Evolutionary conservation across 2,329 filamentous ascomycete species (phyloP), one percentile per base, ranked within the genome.

Genomic region (Colletotrichum nymphaeae): DNA sequence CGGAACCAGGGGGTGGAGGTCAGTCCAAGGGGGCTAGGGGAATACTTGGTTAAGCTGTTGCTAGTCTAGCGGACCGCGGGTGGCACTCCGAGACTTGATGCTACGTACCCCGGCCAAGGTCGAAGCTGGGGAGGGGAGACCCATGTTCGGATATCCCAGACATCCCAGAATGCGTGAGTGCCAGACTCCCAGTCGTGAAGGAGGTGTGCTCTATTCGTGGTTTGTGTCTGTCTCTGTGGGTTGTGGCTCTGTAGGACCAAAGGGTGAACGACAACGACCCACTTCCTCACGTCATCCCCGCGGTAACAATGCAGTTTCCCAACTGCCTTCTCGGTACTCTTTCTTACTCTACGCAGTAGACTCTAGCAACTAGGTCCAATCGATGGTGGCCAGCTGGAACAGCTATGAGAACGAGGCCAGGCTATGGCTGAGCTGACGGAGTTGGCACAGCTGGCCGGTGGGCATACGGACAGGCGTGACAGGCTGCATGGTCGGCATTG

Each of bases 21-120:
- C 42, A 22, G 42, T 35, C 24, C 32, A 26, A 19, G 22, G 37
- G 24, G 30, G 62, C 62, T 55, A 37, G 16, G 30, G 62, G 14
- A 46, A 7, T 28, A 53, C 60, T 22, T 30, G 37, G 57, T 59
- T 59, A 22, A 19, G 26, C 37, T 55, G 53, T 24, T 56, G 30
- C 63, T 65, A 56, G 52, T 57, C 55, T 64, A 55, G 62, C 62
- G 71, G 67, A 66, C 46, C 59, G 49, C 71, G 71, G 67, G 71
- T 73, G 67, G 71, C 67, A 65, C 71, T 58, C 67, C 71, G 67
- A 73, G 71, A 71, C 71, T 22, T 49, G 66, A 35, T 42, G 49
- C 26, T 69, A 57, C 58, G 55, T 53, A 63, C 30, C 32, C 32
- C 57, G 22, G 52, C 42, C 42, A 49, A n/a, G 24, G 52, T 55